Percentiles rank a stretch among this genome's conserved stretches.
Conservation (phyloP, 2,329 filamentous ascomycete species). For the Hansfordia pulvinata region DNA sequence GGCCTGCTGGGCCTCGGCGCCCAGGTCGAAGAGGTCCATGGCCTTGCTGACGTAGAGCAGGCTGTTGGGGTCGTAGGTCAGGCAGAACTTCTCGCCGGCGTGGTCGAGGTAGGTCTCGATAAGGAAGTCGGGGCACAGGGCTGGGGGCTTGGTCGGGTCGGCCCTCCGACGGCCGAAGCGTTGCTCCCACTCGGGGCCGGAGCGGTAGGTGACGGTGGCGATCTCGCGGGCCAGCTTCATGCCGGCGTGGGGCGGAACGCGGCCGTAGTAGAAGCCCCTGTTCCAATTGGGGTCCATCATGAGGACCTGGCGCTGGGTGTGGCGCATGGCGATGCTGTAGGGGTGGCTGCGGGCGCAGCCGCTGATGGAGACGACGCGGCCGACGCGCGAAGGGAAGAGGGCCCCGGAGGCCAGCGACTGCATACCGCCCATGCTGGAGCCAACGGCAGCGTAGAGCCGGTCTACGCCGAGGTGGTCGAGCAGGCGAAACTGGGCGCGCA, state of each 20-base stretch:
- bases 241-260: conserved; percentile 79
- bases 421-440: conserved; percentile 98
- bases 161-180: conserved; percentile 81
- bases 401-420: conserved; percentile 81
- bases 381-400: conserved; percentile 70
- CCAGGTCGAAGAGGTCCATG: conserved; percentile 96
- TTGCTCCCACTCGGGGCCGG: conserved; percentile 94
- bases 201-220: conserved; percentile 92
- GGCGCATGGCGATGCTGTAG: conserved; percentile 97
- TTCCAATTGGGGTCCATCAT: conserved; percentile 99
- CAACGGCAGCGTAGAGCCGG: conserved; percentile 81
- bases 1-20: conserved; percentile 52
- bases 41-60: conserved; percentile 94
- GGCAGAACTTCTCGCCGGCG: conserved; percentile 93
- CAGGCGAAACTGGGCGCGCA: conserved; percentile 83
- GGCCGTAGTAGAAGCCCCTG: conserved; percentile 83
- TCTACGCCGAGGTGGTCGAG: conserved; percentile 66
- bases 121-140: conserved; percentile 91
- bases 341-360: conserved; percentile 91
- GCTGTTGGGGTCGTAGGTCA: conserved; percentile 94
- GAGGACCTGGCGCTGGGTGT: conserved; percentile 90
- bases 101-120: conserved; percentile 98
- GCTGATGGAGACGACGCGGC: conserved; percentile 75
- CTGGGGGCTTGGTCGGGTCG: conserved; percentile 74
- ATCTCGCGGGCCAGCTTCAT: conserved; percentile 98